These are phyloP conservation scores for Naganishia onofrii DNA, from an alignment of 768 basidiomycete species.

Conservation along the genomic window DNA sequence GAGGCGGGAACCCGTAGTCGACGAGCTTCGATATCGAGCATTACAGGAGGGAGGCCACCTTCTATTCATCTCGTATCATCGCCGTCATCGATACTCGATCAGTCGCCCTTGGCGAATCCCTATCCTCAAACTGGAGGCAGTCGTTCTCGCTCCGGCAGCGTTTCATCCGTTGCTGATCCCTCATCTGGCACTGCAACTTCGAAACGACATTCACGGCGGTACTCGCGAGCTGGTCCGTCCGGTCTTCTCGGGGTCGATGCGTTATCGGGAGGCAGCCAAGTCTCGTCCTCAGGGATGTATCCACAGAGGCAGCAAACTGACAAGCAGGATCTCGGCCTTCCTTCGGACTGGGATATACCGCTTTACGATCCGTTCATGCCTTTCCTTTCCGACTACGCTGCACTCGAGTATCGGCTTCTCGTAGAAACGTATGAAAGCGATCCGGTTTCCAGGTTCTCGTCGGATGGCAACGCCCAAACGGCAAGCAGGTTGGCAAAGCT, in stretches of 20 bases:
- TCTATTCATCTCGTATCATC: neutral
- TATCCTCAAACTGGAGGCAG: neutral
- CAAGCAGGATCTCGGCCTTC: neutral
- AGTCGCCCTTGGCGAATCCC: conserved; percentile 13
- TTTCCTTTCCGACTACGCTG: conserved; percentile 78
- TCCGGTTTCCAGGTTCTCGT: conserved; percentile 32
- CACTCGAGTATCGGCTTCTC: conserved; percentile 71
- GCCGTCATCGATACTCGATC: conserved; percentile 9
- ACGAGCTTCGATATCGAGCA: conserved; percentile 12
- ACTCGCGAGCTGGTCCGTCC: conserved; percentile 28
- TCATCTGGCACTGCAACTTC: neutral
- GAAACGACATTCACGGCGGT: conserved; percentile 30
- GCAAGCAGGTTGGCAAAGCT: conserved; percentile 30
- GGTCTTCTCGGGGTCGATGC: conserved; percentile 6
- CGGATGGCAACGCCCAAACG: neutral
- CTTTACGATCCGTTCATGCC: conserved; percentile 93
- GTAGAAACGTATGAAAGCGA: neutral
- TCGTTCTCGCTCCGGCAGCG: conserved; percentile 25
- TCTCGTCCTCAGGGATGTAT: neutral
- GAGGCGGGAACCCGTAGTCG: conserved; percentile 14
- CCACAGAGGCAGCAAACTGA: conserved; percentile 10
- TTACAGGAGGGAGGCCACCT: neutral
- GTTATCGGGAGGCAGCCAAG: conserved; percentile 1
- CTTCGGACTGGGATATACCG: conserved; percentile 71
- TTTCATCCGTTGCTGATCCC: neutral